Base-by-base conservation (phyloP, 192 early-diverging fungal species). In the Coemansia sp. region DNA sequence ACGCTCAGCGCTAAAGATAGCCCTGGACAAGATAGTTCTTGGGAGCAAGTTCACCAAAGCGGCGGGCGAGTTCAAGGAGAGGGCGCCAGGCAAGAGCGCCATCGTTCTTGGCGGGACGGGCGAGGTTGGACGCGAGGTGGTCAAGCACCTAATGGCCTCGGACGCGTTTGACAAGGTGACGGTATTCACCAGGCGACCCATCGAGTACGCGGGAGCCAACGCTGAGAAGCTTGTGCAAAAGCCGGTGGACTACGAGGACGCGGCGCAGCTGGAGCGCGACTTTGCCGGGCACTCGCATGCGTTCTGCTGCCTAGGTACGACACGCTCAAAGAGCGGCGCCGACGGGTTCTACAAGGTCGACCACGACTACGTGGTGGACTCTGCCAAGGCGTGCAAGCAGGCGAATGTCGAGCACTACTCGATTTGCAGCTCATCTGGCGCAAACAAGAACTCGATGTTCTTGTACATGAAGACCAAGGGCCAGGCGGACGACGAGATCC, bases 401-500 rank as follows among this genome's bases (percentile, higher is more conserved):
- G 67, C 66, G 33, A 49, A 52, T 41, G 53, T 73, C 15, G 67
- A 75, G 50, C 76, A 78, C 67, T 81, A 69, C 63, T 70, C 75
- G 15, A 66, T 79, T 42, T 70, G 77, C 65, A 75, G 71, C 59
- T 71, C 76, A 10, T 50, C 34, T 15, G 83, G 84, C 1, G 86
- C 89, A 6, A 83, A 89, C 66, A 68, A 82, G 23, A 69, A 74
- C 55, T 90, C 89, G 6, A 63, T 60, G 38, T 85, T 92, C 25
- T 71, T 95, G 42, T 95, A 93, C 62, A 63, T 73, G 20, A 83
- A 80, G 63, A 84, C 86, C n/a, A 95, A 95, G 75, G 90, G 90
- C 52, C 77, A 91, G 73, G 90, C 89, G 0, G 90, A 95, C 65
- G 71, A 88, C 14, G 85, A 83, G 32, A 60, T 95, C 29, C 69